Evolutionary conservation across 306 rosid species (phyloP).

Genomic region (Fragaria ananassa): DNA sequence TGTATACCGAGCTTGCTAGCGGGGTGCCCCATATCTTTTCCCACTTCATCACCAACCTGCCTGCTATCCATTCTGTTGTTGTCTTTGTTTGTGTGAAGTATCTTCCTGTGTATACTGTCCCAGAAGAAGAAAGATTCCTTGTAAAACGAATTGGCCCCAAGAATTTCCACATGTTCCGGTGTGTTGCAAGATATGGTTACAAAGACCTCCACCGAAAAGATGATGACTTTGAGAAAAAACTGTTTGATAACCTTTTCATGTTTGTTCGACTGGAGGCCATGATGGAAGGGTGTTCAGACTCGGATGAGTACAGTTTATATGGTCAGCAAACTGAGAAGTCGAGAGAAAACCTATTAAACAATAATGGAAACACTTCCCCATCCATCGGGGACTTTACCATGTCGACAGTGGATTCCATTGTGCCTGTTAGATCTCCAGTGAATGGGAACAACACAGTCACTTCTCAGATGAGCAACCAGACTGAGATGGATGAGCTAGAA

Average conservation of each 20-base stretch:
- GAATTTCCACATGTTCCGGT: slow-evolving; percentile 87
- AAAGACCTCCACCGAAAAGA: slow-evolving; percentile 91
- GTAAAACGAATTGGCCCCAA: slow-evolving; percentile 90
- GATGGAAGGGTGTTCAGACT: slow-evolving; percentile 99
- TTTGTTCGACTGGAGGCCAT: slow-evolving; percentile 77
- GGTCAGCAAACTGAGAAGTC: slow-evolving; percentile 55
- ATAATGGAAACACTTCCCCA: slow-evolving; percentile 36
- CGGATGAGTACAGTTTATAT: slow-evolving; percentile 70
- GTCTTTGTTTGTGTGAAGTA: slow-evolving; percentile 89
- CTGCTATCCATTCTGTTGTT: slow-evolving; percentile 92
- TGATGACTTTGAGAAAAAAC: slow-evolving; percentile 81
- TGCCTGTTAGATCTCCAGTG: slow-evolving; percentile 51
- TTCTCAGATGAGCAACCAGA: slow-evolving; percentile 61
- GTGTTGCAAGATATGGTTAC: slow-evolving; percentile 92
- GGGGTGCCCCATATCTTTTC: slow-evolving; percentile 97
- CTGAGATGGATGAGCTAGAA: slow-evolving; percentile 70
- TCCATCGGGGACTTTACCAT: slow-evolving; percentile 41
- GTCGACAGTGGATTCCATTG: slow-evolving; percentile 69
- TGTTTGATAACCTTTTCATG: slow-evolving; percentile 63
- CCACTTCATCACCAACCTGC: slow-evolving; percentile 94
- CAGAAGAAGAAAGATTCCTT: slow-evolving; percentile 91
- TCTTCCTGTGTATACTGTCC: slow-evolving; percentile 94
- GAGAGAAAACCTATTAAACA: slow-evolving; percentile 36
- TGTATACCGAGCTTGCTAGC: slow-evolving; percentile 91
- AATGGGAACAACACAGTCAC: slow-evolving; percentile 37